phyloP scores from a whole-genome alignment of 805 yeast genomes.

The Komagataella pseudopastoris region DNA sequence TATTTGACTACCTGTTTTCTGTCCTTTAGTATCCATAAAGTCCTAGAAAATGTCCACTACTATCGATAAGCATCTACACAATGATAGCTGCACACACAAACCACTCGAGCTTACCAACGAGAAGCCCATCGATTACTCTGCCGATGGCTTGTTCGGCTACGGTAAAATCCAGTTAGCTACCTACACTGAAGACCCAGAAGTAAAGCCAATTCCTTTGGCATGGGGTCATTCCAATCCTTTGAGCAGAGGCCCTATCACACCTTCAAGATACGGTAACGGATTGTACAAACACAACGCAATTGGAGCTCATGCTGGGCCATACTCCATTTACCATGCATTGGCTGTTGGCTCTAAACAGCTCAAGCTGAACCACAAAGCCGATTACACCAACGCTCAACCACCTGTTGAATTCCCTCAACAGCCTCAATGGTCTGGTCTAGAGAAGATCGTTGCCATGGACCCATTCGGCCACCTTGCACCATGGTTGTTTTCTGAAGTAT shows the following conservation, averaged over 20 bases:
- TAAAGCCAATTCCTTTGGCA: slow-evolving; percentile 31
- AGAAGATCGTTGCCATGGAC: slow-evolving; percentile 52
- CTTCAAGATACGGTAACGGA: slow-evolving; percentile 35
- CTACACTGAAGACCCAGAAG: slow-evolving; percentile 32
- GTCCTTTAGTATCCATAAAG: background rate
- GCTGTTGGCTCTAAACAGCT: slow-evolving; percentile 51
- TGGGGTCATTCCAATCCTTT: slow-evolving; percentile 40
- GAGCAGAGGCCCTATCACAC: slow-evolving; percentile 44
- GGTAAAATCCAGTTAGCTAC: slow-evolving; percentile 32
- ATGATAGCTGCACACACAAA: background rate
- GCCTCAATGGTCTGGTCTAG: slow-evolving; percentile 39
- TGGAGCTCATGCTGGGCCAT: slow-evolving; percentile 55
- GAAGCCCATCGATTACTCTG: slow-evolving; percentile 9
- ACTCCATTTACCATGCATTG: slow-evolving; percentile 50
- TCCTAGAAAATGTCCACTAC: background rate
- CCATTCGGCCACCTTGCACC: slow-evolving; percentile 59
- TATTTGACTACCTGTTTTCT: background rate
- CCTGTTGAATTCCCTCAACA: slow-evolving; percentile 41
- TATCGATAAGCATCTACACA: background rate
- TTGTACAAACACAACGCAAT: slow-evolving; percentile 43
- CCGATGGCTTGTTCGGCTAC: slow-evolving; percentile 13
- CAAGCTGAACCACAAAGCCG: slow-evolving; percentile 36
- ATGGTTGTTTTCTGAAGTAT: slow-evolving; percentile 33
- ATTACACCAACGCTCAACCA: slow-evolving; percentile 52
- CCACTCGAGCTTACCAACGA: slow-evolving; percentile 4